Base-by-base conservation (phyloP, 2,329 filamentous ascomycete species). In the Xylaria sp. region DNA sequence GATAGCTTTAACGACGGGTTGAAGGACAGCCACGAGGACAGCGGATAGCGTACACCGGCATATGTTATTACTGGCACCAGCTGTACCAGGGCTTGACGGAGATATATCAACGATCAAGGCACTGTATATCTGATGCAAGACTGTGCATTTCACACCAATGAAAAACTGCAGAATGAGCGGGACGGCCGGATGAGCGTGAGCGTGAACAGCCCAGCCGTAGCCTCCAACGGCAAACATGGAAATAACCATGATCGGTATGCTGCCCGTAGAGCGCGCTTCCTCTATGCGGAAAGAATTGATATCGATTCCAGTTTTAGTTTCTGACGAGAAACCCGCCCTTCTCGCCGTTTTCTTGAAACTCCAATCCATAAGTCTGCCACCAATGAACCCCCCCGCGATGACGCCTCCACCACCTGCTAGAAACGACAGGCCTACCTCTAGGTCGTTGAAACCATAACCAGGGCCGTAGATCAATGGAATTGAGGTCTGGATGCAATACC, bases 311-410 rank as follows among this genome's bases (percentile, higher is more conserved):
- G 78, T 77, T 49, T 77, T 80, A 63, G 74, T 78, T 49, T 77
- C 77, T 50, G 84, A 77, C 1, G 74, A 61, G 11, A 84, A 72
- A 8, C 79, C 79, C 1, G 80, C 71, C 5, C 74, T 73, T 11
- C 72, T 71, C 3, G 84, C 83, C 43, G 80, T 76, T 9, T 82
- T 77, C 1, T 78, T 75, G 69, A 84, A 88, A 67, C 84, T 86
- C 73, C 78, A 80, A 70, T 88, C 85, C 12, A 87, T 77, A 1
- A 86, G 57, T 12, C 75, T 75, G 8, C 84, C 81, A 35, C 73
- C 76, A 15, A 78, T 71, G 23, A 78, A 50, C 7, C 63, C 60
- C 19, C 67, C 61, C 19, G 74, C 51, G 35, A 78, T 67, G 42
- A 73, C 71, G 4, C 79, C 79, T 5, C 72, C 57, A 12, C 77